Evolutionary conservation across 2,329 filamentous ascomycete species (phyloP).

Genomic region (Cercospora zeae-maydis): DNA sequence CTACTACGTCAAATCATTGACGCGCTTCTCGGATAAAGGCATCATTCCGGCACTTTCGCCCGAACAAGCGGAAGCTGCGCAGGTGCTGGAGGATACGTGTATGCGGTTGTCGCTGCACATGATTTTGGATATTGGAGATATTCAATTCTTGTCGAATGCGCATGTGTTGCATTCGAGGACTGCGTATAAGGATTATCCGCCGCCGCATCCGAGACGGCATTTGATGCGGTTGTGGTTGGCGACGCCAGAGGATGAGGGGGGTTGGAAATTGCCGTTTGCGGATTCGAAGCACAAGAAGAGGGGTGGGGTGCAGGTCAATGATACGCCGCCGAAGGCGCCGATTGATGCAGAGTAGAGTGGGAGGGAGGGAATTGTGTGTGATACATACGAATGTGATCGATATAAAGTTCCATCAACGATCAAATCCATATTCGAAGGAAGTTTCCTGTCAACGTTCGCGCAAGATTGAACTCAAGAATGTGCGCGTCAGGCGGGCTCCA

Average conservation of each 20-base stretch:
- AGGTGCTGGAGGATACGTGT: slow-evolving; percentile 73
- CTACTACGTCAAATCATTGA: slow-evolving; percentile 76
- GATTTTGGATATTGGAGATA: slow-evolving; percentile 80
- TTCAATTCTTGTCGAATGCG: slow-evolving; percentile 78
- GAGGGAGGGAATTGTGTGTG: slow-evolving; percentile 26
- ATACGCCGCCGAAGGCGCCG: slow-evolving; percentile 69
- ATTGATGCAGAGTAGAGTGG: slow-evolving; percentile 67
- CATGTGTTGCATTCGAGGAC: slow-evolving; percentile 80
- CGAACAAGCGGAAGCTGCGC: slow-evolving; percentile 64
- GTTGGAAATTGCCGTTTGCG: slow-evolving; percentile 79
- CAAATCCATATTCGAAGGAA: background rate
- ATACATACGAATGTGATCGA: background rate
- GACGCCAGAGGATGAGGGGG: slow-evolving; percentile 75
- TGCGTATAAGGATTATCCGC: slow-evolving; percentile 68
- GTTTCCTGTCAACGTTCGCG: background rate
- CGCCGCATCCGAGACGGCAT: slow-evolving; percentile 68
- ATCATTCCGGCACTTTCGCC: slow-evolving; percentile 68
- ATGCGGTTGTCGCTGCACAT: slow-evolving; percentile 73
- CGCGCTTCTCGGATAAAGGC: slow-evolving; percentile 66
- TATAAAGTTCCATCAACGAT: background rate
- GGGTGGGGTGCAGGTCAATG: slow-evolving; percentile 82
- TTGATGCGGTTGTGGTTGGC: slow-evolving; percentile 81
- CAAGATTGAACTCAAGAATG: background rate
- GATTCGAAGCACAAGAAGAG: slow-evolving; percentile 82
- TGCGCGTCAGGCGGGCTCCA: background rate